A percentile compares a stretch with the other conserved stretches of the same genome.
phyloP scores from a whole-genome alignment of 805 yeast genomes.

The Pichia scutulata region DNA sequence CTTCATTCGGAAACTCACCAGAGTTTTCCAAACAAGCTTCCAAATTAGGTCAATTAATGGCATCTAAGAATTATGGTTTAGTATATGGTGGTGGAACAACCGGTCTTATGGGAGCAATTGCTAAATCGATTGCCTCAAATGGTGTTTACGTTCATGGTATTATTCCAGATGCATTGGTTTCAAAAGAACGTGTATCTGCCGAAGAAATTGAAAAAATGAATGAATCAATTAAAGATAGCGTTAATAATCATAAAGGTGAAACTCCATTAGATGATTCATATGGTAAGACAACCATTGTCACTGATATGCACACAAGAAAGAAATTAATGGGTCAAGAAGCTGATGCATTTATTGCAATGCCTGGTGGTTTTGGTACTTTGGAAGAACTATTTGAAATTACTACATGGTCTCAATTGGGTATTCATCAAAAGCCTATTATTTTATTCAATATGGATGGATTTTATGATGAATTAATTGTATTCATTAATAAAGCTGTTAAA shows the following conservation, averaged over 20 bases:
- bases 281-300: conserved; percentile 74
- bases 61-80: conserved; percentile 56
- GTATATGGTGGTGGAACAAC: conserved; percentile 91
- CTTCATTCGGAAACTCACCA: conserved; percentile 57
- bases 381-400: conserved; percentile 87
- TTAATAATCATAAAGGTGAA: conserved; percentile 56
- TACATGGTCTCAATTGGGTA: conserved; percentile 87
- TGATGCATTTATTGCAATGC: conserved; percentile 72
- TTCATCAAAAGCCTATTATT: conserved; percentile 75
- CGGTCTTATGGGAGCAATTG: conserved; percentile 74
- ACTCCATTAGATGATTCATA: conserved; percentile 59
- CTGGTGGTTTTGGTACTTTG: conserved; percentile 87
- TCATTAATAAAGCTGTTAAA: conserved; percentile 50
- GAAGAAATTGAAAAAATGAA: conserved; percentile 35
- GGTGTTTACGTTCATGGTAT: conserved; percentile 76
- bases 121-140: conserved; percentile 48
- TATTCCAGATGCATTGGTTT: conserved; percentile 76
- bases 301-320: conserved; percentile 87
- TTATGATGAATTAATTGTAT: conserved; percentile 59
- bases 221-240: conserved; percentile 40
- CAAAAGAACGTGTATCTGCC: conserved; percentile 51
- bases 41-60: conserved; percentile 53
- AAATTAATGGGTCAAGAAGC: conserved; percentile 79
- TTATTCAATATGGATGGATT: conserved; percentile 74
- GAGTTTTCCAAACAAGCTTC: conserved; percentile 45